Conservation (phyloP, 1,284 basidiomycete species). For the Ganoderma lingzhi region DNA sequence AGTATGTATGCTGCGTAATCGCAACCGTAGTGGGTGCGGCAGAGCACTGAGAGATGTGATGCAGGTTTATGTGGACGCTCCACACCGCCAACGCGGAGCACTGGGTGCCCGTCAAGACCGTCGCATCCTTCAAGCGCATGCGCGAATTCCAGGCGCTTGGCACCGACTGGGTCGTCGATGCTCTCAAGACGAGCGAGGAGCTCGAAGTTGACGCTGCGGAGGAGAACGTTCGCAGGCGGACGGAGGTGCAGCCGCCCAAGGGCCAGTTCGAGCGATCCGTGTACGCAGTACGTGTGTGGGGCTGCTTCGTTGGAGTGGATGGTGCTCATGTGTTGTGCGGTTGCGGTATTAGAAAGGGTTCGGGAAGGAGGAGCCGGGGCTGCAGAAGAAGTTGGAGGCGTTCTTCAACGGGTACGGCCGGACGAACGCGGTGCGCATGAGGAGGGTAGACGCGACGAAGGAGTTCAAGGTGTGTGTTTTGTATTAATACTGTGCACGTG, state of each 20-base stretch:
- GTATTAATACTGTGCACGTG: not conserved
- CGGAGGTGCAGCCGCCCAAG: constrained; percentile 77
- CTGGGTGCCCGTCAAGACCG: constrained; percentile 90
- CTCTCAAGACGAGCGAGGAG: constrained; percentile 68
- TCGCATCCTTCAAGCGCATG: constrained; percentile 98
- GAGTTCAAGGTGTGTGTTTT: constrained; percentile 77
- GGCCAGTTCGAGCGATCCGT: constrained; percentile 82
- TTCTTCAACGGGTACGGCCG: constrained; percentile 88
- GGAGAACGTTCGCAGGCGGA: constrained; percentile 76
- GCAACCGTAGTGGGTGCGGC: too few species aligned
- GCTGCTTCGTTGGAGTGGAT: not conserved
- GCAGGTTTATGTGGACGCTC: constrained; percentile 94
- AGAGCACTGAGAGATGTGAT: not conserved
- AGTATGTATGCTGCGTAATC: constrained; percentile 51
- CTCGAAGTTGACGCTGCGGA: constrained; percentile 84
- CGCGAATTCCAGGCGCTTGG: constrained; percentile 72
- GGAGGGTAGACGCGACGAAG: constrained; percentile 75
- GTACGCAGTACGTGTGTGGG: constrained; percentile 77
- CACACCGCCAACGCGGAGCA: constrained; percentile 83
- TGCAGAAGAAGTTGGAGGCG: constrained; percentile 83
- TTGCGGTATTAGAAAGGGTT: constrained; percentile 82
- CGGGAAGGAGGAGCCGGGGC: constrained; percentile 72
- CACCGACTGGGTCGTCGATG: constrained; percentile 69
- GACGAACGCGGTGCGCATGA: constrained; percentile 89
- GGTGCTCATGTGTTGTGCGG: constrained; percentile 3